Evolutionary conservation across 441 rosid genomes (phyloP).

Genomic region (Pelargonium australe): DNA sequence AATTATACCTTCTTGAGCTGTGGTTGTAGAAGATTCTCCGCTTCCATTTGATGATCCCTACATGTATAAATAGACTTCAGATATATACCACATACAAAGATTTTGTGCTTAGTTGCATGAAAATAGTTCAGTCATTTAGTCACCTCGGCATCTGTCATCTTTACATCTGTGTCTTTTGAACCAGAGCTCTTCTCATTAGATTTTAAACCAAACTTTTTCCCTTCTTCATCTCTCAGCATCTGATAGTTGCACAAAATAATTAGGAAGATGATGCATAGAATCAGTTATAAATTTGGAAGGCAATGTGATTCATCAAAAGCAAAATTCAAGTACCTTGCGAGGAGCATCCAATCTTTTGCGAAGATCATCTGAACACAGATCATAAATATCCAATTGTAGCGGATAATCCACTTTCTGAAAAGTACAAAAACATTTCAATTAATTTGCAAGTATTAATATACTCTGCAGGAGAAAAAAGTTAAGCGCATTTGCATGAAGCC

Average conservation of each 20-base stretch:
- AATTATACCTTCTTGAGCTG: conserved; percentile 47
- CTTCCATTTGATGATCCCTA: conserved; percentile 61
- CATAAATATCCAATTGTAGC: conserved; percentile 80
- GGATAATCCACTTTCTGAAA: conserved; percentile 97
- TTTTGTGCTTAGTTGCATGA: neutral
- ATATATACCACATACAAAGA: conserved; percentile 7
- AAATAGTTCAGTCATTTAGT: conserved; percentile 13
- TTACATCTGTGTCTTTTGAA: conserved; percentile 58
- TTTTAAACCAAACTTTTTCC: conserved; percentile 75
- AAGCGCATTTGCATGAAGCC: conserved; percentile 10
- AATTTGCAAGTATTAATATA: conserved; percentile 10
- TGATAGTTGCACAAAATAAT: conserved; percentile 22
- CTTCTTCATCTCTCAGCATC: conserved; percentile 83
- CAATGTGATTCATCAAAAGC: conserved; percentile 6
- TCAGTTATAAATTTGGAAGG: neutral
- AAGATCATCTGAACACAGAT: conserved; percentile 85
- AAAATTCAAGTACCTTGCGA: conserved; percentile 55
- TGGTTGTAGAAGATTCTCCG: conserved; percentile 50
- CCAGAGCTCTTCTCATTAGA: conserved; percentile 42
- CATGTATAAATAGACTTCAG: conserved; percentile 13
- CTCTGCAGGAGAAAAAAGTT: neutral
- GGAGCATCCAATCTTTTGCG: conserved; percentile 70
- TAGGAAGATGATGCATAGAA: neutral
- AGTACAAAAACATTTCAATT: conserved; percentile 17
- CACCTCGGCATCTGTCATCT: conserved; percentile 78